phyloP scores from a whole-genome alignment of 2,329 filamentous ascomycete species.

The Aureobasidium subglaciale region DNA sequence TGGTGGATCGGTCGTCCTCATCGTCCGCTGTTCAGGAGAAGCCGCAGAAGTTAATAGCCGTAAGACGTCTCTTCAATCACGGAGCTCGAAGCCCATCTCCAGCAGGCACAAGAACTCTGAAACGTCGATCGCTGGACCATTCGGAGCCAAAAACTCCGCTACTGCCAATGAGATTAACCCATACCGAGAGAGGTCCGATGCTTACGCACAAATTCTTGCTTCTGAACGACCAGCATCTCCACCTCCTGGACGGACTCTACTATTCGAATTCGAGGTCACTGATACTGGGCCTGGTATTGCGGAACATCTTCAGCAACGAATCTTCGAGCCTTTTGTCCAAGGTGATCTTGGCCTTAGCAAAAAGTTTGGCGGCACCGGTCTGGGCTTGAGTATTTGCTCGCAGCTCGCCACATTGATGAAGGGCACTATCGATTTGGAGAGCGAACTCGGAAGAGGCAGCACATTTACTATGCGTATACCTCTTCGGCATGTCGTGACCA shows the following conservation, averaged over 20 bases:
- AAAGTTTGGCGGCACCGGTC: slow-evolving; percentile 81
- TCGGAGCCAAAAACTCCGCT: slow-evolving; percentile 20
- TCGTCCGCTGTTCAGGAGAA: slow-evolving; percentile 67
- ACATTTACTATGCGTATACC: slow-evolving; percentile 80
- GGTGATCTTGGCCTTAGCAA: slow-evolving; percentile 84
- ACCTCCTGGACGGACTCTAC: slow-evolving; percentile 58
- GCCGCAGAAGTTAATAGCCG: slow-evolving; percentile 38
- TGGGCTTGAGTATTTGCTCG: slow-evolving; percentile 82
- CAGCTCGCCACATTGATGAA: slow-evolving; percentile 80
- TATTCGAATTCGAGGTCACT: slow-evolving; percentile 82
- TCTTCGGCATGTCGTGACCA: slow-evolving; percentile 65
- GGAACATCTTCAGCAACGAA: slow-evolving; percentile 65
- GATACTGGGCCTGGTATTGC: slow-evolving; percentile 86
- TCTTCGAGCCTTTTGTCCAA: slow-evolving; percentile 93
- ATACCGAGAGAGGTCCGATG: slow-evolving; percentile 31
- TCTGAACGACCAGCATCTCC: slow-evolving; percentile 32
- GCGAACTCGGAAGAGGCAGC: slow-evolving; percentile 65
- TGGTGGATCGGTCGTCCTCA: slow-evolving; percentile 66
- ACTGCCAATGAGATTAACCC: slow-evolving; percentile 41
- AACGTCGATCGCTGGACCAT: slow-evolving; percentile 9
- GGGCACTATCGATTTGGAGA: slow-evolving; percentile 65
- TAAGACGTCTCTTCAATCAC: slow-evolving; percentile 35
- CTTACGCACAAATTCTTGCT: slow-evolving; percentile 30
- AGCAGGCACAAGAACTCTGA: slow-evolving; percentile 16
- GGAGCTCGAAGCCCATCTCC: slow-evolving; percentile 25